phyloP scores from a whole-genome alignment of 2,329 filamentous ascomycete genomes.

The Talaromyces funiculosus region DNA sequence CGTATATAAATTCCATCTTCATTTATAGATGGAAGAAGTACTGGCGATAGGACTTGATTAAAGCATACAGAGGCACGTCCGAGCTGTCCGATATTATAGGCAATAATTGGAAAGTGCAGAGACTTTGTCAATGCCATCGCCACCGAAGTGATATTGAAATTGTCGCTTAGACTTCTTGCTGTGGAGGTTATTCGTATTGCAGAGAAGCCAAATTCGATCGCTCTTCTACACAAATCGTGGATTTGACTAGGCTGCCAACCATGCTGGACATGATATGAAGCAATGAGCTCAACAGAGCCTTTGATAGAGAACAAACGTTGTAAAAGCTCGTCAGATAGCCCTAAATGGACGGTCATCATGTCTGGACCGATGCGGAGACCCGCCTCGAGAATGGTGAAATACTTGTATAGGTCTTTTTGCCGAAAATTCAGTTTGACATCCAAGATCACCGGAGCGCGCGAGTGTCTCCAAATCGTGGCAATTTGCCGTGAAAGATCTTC shows the following conservation, averaged over 20 bases:
- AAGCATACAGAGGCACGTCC: constrained; percentile 21
- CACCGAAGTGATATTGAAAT: background rate
- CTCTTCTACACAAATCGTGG: background rate
- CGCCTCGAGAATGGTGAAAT: background rate
- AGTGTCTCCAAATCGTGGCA: background rate
- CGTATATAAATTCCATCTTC: background rate
- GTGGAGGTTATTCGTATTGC: background rate
- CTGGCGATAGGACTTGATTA: constrained; percentile 21
- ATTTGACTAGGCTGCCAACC: background rate
- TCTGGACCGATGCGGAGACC: background rate
- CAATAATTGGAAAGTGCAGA: constrained; percentile 17
- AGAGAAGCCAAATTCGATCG: background rate
- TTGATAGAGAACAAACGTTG: background rate
- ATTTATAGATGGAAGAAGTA: constrained; percentile 10
- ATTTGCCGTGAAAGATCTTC: background rate
- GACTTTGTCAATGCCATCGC: background rate
- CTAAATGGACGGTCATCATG: background rate
- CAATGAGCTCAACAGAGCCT: background rate
- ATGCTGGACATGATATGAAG: background rate
- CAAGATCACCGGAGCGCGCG: background rate
- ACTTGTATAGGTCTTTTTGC: background rate
- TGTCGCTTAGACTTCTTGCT: background rate
- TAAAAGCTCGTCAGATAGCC: background rate
- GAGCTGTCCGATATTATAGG: constrained; percentile 18
- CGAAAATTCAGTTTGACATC: background rate